Evolutionary conservation across 805 yeast genomes (phyloP), one percentile per base, ranked within the genome.

Genomic region (Yarrowia phangngaensis): DNA sequence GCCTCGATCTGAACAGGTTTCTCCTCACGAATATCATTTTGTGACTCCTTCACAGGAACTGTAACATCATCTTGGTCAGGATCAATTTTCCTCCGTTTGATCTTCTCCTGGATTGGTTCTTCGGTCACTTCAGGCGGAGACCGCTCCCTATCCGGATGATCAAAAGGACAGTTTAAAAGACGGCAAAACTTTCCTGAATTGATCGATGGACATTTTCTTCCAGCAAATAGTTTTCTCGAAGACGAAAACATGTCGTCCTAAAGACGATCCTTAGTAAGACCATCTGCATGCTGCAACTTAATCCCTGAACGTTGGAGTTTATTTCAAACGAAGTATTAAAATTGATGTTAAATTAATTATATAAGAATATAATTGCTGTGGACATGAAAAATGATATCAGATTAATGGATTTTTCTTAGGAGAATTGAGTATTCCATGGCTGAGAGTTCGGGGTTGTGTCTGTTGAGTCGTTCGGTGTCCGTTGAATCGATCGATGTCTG

Each of bases 191-290:
- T 29, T 9, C 29, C 48, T 1, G 35, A 5, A 9, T 15, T 8
- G n/a, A 29, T n/a, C 20, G 48, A 29, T 35, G 48, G 48, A 29
- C 48, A 41, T 6, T 8, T 2, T n/a, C 32, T 31, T 17, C 32
- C 45, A 6, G 14, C 9, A 24, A 38, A 38, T 19, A 38, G 31
- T 9, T 19, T 20, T 4, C 27, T 38, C 29, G 22, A 11, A 13
- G 45, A 26, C 6, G 45, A 38, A 15, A 38, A 38, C 45, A 38
- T 38, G n/a, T n/a, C n/a, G n/a, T n/a, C n/a, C n/a, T n/a, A n/a
- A n/a, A n/a, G n/a, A n/a, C n/a, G n/a, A n/a, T n/a, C n/a, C n/a
- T n/a, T n/a, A n/a, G n/a, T n/a, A n/a, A n/a, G n/a, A n/a, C n/a
- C n/a, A n/a, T n/a, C n/a, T n/a, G 38, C 40, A 34, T 34, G 40